A percentile compares a stretch with the other conserved stretches of the same genome.
phyloP scores from a whole-genome alignment of 2,329 filamentous ascomycete species.

The Alternaria burnsii region DNA sequence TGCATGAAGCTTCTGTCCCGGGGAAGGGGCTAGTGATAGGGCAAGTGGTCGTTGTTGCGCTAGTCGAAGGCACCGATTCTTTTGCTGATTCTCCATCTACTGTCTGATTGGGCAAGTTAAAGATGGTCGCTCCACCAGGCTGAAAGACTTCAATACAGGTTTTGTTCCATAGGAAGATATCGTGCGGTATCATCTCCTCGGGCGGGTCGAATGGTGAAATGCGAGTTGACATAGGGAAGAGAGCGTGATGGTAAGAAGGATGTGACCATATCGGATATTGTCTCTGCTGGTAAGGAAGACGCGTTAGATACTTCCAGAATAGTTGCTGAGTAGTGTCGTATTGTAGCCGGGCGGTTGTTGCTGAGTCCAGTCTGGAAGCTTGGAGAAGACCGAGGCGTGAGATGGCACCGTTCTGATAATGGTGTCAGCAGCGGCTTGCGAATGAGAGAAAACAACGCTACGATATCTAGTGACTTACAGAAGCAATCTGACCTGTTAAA shows the following conservation, averaged over 20 bases:
- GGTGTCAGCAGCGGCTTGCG: not conserved
- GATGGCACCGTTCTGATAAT: constrained; percentile 17
- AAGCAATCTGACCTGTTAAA: constrained; percentile 13
- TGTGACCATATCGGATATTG: constrained; percentile 9
- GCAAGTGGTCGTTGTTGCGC: no score
- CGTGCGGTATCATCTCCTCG: constrained; percentile 14
- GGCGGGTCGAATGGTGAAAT: not conserved
- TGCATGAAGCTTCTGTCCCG: not conserved
- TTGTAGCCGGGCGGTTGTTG: not conserved
- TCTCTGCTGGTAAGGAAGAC: not conserved
- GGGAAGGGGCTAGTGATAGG: not conserved
- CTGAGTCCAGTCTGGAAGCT: constrained; percentile 5
- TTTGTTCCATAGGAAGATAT: constrained; percentile 18
- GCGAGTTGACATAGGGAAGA: not conserved
- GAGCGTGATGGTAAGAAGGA: not conserved
- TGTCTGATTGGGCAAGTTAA: not conserved
- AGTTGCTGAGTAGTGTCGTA: constrained; percentile 5
- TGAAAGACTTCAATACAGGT: constrained; percentile 13
- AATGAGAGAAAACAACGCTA: not conserved
- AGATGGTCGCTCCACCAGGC: not conserved
- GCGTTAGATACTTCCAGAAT: constrained; percentile 9
- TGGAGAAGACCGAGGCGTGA: constrained; percentile 22
- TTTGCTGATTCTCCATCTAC: not conserved
- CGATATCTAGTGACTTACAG: constrained; percentile 7
- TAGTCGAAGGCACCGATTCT: not conserved